These are phyloP conservation scores for Alternaria rosae DNA, from an alignment of 2,329 filamentous ascomycete genomes.

Conservation along the genomic window DNA sequence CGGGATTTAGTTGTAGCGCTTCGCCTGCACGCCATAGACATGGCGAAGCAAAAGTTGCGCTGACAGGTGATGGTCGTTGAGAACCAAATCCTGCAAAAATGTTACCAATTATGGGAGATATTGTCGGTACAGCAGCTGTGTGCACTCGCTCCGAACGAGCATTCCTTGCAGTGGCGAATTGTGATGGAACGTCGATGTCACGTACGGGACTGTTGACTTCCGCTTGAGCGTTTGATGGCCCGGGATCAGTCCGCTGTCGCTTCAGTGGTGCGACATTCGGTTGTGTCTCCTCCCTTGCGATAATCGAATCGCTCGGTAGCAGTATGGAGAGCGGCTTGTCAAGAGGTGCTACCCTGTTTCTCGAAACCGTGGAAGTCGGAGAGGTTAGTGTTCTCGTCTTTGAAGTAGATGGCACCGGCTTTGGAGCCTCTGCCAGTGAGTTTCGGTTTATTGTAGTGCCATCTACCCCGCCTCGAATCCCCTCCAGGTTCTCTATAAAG, in stretches of 20 bases:
- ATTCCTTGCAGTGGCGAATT: background rate
- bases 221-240: background rate
- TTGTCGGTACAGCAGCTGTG: background rate
- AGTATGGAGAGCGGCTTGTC: background rate
- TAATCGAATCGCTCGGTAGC: background rate
- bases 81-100: background rate
- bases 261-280: conserved; percentile 15
- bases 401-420: background rate
- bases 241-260: conserved; percentile 22
- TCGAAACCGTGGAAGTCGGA: background rate
- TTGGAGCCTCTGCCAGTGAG: background rate
- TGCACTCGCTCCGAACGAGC: background rate
- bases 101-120: background rate
- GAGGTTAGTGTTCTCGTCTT: background rate
- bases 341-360: background rate
- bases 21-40: background rate
- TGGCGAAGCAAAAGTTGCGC: background rate
- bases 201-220: background rate
- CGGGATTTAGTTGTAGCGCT: background rate
- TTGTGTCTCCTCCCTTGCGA: background rate
- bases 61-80: background rate
- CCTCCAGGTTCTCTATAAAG: conserved; percentile 39
- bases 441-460: conserved; percentile 26
- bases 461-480: conserved; percentile 33
- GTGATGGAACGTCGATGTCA: background rate